These are phyloP conservation scores for Zasmidium citrigriseum DNA, from an alignment of 2,329 filamentous ascomycete genomes.

Conservation along the genomic window DNA sequence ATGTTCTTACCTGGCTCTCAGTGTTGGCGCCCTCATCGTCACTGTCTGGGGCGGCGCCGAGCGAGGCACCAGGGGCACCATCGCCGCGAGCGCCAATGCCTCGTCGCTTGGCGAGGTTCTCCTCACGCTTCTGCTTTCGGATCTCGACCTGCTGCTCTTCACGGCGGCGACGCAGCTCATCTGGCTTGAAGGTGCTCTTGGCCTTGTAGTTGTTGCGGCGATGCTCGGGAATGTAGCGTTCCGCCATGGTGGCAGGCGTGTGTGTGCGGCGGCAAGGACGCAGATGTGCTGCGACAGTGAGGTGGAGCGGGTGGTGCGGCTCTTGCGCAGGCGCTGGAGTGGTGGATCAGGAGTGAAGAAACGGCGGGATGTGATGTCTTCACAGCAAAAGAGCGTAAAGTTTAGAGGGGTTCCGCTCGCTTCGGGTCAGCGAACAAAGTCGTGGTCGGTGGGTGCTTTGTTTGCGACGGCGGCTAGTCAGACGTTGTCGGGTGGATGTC, in stretches of 20 bases:
- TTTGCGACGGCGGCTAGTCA: background rate
- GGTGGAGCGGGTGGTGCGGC: background rate
- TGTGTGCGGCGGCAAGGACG: conserved; percentile 23
- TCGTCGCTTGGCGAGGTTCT: conserved; percentile 97
- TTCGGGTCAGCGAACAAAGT: background rate
- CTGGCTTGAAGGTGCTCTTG: conserved; percentile 98
- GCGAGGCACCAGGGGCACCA: conserved; percentile 71
- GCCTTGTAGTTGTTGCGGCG: conserved; percentile 99
- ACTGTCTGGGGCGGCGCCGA: conserved; percentile 89
- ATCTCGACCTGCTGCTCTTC: conserved; percentile 99
- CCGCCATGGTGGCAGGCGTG: conserved; percentile 71
- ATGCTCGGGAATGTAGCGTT: conserved; percentile 99
- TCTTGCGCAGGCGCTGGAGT: background rate
- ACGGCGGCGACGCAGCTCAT: conserved; percentile 95
- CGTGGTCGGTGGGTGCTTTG: background rate
- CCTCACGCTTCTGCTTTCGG: conserved; percentile 96
- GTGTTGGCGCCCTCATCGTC: conserved; percentile 95
- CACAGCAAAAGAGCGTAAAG: background rate
- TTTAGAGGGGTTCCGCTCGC: background rate
- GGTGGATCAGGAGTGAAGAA: background rate
- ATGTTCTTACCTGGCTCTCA: conserved; percentile 81
- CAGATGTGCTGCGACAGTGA: conserved; percentile 13
- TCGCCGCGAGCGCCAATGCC: conserved; percentile 79
- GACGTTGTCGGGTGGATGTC: background rate
- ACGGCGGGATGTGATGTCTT: background rate